phyloP scores from a whole-genome alignment of 805 yeast genomes.

The Wickerhamiella nectarea region DNA sequence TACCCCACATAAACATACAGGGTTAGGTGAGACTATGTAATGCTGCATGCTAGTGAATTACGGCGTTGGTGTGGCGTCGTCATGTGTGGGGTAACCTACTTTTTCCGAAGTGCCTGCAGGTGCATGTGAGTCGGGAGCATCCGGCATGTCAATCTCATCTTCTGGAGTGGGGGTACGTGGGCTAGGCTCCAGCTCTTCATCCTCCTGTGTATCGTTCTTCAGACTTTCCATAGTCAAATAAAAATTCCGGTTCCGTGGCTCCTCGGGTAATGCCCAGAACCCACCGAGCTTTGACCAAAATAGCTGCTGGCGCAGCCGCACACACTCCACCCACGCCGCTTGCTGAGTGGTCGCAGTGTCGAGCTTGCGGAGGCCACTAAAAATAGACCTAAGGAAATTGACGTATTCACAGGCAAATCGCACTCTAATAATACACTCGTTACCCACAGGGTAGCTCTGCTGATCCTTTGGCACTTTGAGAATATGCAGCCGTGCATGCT shows the following conservation, averaged over 20 bases:
- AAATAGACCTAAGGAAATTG: slow-evolving; percentile 56
- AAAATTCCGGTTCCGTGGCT: neutral
- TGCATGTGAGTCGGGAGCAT: neutral
- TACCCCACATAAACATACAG: neutral
- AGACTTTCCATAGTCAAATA: slow-evolving; percentile 3
- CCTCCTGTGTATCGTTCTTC: neutral
- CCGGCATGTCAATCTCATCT: neutral
- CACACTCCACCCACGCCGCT: slow-evolving; percentile 51
- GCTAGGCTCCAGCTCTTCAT: neutral
- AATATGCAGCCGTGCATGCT: slow-evolving; percentile 65
- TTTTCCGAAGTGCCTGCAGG: slow-evolving; percentile 8
- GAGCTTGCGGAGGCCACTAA: slow-evolving; percentile 46
- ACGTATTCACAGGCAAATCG: slow-evolving; percentile 75
- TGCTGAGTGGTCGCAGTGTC: slow-evolving; percentile 29
- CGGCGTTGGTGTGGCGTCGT: slow-evolving; percentile 7
- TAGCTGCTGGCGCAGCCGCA: slow-evolving; percentile 53
- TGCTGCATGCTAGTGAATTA: neutral
- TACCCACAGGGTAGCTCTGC: slow-evolving; percentile 44
- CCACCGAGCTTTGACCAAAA: slow-evolving; percentile 75
- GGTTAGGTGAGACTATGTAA: neutral
- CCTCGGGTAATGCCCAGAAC: slow-evolving; percentile 12
- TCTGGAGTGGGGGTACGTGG: neutral
- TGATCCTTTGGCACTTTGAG: slow-evolving; percentile 31
- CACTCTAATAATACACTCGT: slow-evolving; percentile 63
- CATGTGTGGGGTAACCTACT: slow-evolving; percentile 10